A percentile compares a stretch with the other conserved stretches of the same genome.
These are phyloP conservation scores for Metarhizium anisopliae DNA, from an alignment of 2,329 filamentous ascomycete species.

Conservation along the genomic window DNA sequence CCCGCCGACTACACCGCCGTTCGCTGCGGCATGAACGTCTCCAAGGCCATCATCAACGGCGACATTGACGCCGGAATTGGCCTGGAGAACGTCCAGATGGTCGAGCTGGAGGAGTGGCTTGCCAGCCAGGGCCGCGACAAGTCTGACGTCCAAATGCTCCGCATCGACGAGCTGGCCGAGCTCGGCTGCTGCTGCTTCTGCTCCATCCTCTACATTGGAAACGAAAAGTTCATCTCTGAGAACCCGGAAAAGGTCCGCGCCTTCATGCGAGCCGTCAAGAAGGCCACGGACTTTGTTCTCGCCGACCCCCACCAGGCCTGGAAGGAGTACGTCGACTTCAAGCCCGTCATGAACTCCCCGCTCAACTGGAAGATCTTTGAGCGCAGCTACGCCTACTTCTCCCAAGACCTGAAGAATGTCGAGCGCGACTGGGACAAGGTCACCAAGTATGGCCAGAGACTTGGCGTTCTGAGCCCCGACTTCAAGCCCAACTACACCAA, in stretches of 20 bases:
- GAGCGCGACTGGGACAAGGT: conserved; percentile 69
- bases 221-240: conserved; percentile 58
- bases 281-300: conserved; percentile 64
- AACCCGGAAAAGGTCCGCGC: conserved; percentile 57
- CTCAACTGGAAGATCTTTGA: conserved; percentile 75
- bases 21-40: conserved; percentile 74
- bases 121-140: conserved; percentile 50
- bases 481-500: conserved; percentile 73
- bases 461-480: conserved; percentile 53
- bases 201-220: conserved; percentile 71
- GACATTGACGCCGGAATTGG: conserved; percentile 68
- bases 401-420: conserved; percentile 66
- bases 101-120: conserved; percentile 72
- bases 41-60: conserved; percentile 64
- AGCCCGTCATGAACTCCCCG: conserved; percentile 57
- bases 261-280: conserved; percentile 67
- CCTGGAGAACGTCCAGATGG: conserved; percentile 77
- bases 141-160: conserved; percentile 67
- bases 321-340: conserved; percentile 61
- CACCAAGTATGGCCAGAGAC: conserved; percentile 64
- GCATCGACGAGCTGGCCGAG: conserved; percentile 72
- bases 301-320: conserved; percentile 54
- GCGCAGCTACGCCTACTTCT: conserved; percentile 70
- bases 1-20: conserved; percentile 66
- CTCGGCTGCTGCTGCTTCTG: conserved; percentile 81